phyloP scores from a whole-genome alignment of 306 rosid species.

The Sesbania bispinosa region DNA sequence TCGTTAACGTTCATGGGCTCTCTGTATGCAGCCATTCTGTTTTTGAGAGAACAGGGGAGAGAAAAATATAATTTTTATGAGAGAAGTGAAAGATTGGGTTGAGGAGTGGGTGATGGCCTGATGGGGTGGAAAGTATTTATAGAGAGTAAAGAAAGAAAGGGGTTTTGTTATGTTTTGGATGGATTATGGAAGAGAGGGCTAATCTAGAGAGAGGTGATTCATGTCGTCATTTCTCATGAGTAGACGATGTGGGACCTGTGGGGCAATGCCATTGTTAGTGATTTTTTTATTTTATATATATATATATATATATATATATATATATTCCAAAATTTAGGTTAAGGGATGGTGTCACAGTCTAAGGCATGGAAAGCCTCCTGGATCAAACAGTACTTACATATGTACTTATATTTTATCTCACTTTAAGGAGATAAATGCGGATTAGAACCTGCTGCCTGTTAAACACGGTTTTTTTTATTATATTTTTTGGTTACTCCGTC shows the following conservation, averaged over 20 bases:
- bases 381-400: too few relatives aligned
- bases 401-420: too few relatives aligned
- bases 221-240: slow-evolving; percentile 48
- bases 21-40: slow-evolving; percentile 54
- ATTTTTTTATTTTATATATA: too few relatives aligned
- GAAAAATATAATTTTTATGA: too few relatives aligned
- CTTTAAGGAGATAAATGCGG: too few relatives aligned
- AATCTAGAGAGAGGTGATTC: slow-evolving; percentile 26
- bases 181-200: neutral
- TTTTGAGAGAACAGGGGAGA: neutral
- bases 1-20: slow-evolving; percentile 46
- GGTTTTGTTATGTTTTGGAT: neutral
- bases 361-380: too few relatives aligned
- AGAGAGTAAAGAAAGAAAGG: slow-evolving; percentile 25
- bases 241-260: neutral
- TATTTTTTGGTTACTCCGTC: neutral
- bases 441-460: too few relatives aligned
- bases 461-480: too few relatives aligned
- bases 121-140: slow-evolving; percentile 47
- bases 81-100: slow-evolving; percentile 28
- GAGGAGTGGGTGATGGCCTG: slow-evolving; percentile 31
- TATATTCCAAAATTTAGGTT: too few relatives aligned
- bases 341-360: too few relatives aligned
- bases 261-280: neutral
- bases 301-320: too few relatives aligned